Evolutionary conservation across 371 early-diverging fungal genomes (phyloP).

Genomic region (Lichtheimia ramosa): DNA sequence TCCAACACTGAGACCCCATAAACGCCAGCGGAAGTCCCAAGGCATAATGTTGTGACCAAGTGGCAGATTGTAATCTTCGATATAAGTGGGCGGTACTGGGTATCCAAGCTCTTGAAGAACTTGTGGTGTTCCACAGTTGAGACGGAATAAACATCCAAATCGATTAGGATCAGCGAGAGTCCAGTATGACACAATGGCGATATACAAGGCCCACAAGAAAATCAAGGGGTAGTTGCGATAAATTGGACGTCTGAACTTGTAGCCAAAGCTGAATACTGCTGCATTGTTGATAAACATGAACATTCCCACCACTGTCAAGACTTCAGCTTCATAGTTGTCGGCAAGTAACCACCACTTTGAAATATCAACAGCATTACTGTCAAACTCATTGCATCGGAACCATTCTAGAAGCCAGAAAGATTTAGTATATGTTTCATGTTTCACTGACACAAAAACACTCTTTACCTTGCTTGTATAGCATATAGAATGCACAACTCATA

Average conservation of each 20-base stretch:
- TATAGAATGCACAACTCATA: constrained; percentile 45
- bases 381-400: constrained; percentile 74
- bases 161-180: constrained; percentile 71
- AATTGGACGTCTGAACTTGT: constrained; percentile 57
- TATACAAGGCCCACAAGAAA: constrained; percentile 51
- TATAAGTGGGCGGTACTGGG: constrained; percentile 35
- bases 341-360: constrained; percentile 79
- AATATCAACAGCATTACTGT: constrained; percentile 56
- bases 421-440: background rate
- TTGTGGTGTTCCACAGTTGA: constrained; percentile 73
- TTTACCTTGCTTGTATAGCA: constrained; percentile 48
- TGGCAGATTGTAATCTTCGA: constrained; percentile 60
- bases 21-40: constrained; percentile 32
- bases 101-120: constrained; percentile 53
- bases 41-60: constrained; percentile 77
- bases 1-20: constrained; percentile 53
- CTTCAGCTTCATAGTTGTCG: constrained; percentile 73
- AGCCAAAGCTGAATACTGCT: constrained; percentile 65
- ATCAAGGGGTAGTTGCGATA: constrained; percentile 63
- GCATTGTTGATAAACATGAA: constrained; percentile 65
- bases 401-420: constrained; percentile 53
- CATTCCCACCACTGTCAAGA: constrained; percentile 55
- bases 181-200: constrained; percentile 60
- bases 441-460: background rate
- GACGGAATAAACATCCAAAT: constrained; percentile 66